phyloP scores from a whole-genome alignment of 2,329 filamentous ascomycete genomes.

The Pseudogymnoascus sp. region DNA sequence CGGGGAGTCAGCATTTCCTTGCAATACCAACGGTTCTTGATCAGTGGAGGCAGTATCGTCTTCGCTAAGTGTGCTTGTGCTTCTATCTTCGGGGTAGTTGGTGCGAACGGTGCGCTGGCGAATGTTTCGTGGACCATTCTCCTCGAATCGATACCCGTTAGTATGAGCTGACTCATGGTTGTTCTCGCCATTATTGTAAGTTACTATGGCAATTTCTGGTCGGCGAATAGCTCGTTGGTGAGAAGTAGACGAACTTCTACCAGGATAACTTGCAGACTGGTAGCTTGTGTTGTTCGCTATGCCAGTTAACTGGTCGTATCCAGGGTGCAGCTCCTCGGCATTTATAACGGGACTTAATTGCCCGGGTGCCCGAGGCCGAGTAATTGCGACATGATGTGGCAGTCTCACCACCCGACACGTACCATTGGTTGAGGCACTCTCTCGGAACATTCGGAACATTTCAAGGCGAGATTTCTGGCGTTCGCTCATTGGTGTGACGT shows the following conservation, averaged over 20 bases:
- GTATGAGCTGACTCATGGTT: neutral
- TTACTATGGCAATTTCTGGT: neutral
- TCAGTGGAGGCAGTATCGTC: neutral
- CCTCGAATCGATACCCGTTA: neutral
- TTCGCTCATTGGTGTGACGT: constrained; percentile 6
- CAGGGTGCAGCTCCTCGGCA: neutral
- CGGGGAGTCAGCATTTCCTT: neutral
- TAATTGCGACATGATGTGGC: constrained; percentile 2
- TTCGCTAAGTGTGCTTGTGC: neutral
- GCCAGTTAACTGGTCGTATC: neutral
- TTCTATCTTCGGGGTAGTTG: neutral
- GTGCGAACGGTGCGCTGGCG: neutral
- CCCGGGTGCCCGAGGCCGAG: neutral
- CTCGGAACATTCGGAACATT: neutral
- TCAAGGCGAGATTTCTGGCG: constrained; percentile 3
- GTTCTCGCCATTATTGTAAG: neutral
- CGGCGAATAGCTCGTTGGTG: neutral
- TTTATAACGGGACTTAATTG: neutral
- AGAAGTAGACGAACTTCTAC: neutral
- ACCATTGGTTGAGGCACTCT: neutral
- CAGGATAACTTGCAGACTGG: neutral
- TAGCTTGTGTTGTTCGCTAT: neutral
- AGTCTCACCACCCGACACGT: neutral
- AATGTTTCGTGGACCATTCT: neutral
- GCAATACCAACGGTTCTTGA: neutral